These are phyloP conservation scores for Russula foetens DNA, from an alignment of 768 basidiomycete genomes.

Conservation along the genomic window DNA sequence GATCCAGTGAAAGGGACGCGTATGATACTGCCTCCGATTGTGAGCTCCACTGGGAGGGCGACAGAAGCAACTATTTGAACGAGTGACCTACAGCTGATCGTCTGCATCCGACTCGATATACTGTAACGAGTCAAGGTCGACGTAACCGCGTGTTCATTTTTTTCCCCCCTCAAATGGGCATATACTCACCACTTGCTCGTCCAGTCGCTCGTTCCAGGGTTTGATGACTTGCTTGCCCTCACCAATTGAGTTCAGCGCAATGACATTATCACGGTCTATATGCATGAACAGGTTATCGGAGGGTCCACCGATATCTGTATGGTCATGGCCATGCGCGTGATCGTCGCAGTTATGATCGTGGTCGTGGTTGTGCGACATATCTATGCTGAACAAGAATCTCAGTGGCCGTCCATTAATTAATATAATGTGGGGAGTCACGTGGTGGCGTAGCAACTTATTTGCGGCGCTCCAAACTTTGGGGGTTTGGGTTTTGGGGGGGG, in stretches of 20 bases:
- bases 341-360: slow-evolving; percentile 44
- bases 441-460: too few relatives aligned
- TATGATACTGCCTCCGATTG: slow-evolving; percentile 47
- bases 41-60: not conserved
- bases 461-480: too few relatives aligned
- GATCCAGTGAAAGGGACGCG: slow-evolving; percentile 84
- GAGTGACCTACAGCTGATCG: slow-evolving; percentile 63
- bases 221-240: slow-evolving; percentile 62
- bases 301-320: slow-evolving; percentile 43
- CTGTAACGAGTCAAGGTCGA: slow-evolving; percentile 32
- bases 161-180: not conserved
- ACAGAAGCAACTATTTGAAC: not conserved
- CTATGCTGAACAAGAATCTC: not conserved
- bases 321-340: slow-evolving; percentile 43
- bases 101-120: slow-evolving; percentile 85
- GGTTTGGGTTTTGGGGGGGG: too few relatives aligned
- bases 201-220: slow-evolving; percentile 73
- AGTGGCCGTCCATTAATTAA: too few relatives aligned
- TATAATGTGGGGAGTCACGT: not conserved
- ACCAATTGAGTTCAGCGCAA: slow-evolving; percentile 60
- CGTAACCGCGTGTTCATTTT: not conserved
- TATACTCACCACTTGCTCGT: slow-evolving; percentile 55
- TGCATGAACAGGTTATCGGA: slow-evolving; percentile 65
- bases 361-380: slow-evolving; percentile 49
- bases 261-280: slow-evolving; percentile 75